Base-by-base conservation (phyloP, 352 stramenopile species). In the Elongisporangium undulatum region DNA sequence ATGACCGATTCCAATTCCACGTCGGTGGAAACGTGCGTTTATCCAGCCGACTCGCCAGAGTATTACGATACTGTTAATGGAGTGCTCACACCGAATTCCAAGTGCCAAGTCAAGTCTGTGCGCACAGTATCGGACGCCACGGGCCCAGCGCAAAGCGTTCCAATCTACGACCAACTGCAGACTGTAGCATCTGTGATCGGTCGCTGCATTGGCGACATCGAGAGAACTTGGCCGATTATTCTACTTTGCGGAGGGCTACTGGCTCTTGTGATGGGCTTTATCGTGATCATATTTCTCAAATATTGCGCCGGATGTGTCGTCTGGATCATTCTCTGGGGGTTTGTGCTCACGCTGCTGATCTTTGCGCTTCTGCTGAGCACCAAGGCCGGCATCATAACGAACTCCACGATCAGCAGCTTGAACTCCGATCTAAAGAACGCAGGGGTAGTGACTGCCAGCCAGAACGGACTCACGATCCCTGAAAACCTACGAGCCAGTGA, bases 61-160 rank as follows among this genome's bases (percentile, higher is more conserved):
- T 92, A 94, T 58, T 90, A 94, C 52, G 74, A 84, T 29, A 55
- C 74, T 8, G 66, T 77, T 1, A 75, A 77, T 16, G 79, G 79
- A 10, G 66, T 85, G 3, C 71, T 71, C 38, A 63, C 49, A 0
- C 74, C 81, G 7, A 92, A 92, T 58, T 60, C 62, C 54, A 81
- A 91, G 58, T 96, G 87, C 56, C 77, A 94, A 57, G 72, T 92
- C 20, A 91, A 92, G 59, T 63, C 75, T 52, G 78, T 90, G 19
- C 61, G 73, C 17, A 85, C 77, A 3, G 74, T 77, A 51, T 80
- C 72, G 0, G 75, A 89, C 22, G 63, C 81, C 1, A 71, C 77
- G 4, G 78, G 73, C 0, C 79, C 83, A 6, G 84, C 82, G 1
- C 81, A 92, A 38, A 53, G 74, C 8, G 90, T 95, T 48, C 85